A percentile compares a stretch with the other conserved stretches of the same genome.
phyloP scores from a whole-genome alignment of 148 eudicot genomes.

The Polygonum aviculare region DNA sequence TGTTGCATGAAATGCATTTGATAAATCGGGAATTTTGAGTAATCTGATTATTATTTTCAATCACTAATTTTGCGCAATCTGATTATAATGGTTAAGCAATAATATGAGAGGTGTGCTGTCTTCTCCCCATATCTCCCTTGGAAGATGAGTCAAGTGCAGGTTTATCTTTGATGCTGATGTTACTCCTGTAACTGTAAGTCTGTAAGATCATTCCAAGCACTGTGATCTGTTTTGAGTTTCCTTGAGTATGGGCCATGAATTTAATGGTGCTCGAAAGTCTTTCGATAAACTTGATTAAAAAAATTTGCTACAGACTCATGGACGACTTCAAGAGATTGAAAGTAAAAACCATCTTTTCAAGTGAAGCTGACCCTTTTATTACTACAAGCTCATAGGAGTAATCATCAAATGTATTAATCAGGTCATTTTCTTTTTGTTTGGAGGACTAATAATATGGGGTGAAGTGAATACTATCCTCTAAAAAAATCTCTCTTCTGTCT shows the following conservation, averaged over 20 bases:
- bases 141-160: not conserved
- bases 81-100: not conserved
- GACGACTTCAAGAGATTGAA: not conserved
- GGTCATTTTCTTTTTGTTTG: not conserved
- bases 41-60: not conserved
- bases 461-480: not conserved
- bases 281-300: not conserved
- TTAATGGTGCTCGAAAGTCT: not conserved
- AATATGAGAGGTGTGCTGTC: not conserved
- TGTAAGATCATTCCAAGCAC: not conserved
- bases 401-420: not conserved
- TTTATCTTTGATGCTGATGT: not conserved
- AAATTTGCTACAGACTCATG: not conserved
- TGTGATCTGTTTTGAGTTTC: not conserved
- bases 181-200: not conserved
- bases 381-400: not conserved
- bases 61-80: not conserved
- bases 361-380: not conserved
- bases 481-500: not conserved
- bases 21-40: not conserved
- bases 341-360: not conserved
- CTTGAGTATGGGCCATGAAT: not conserved
- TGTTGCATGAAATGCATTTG: not conserved
- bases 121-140: slow-evolving; percentile 5
- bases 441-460: not conserved